Base-by-base conservation (phyloP, 2,329 filamentous ascomycete genomes). In the Neocucurbitaria cava region DNA sequence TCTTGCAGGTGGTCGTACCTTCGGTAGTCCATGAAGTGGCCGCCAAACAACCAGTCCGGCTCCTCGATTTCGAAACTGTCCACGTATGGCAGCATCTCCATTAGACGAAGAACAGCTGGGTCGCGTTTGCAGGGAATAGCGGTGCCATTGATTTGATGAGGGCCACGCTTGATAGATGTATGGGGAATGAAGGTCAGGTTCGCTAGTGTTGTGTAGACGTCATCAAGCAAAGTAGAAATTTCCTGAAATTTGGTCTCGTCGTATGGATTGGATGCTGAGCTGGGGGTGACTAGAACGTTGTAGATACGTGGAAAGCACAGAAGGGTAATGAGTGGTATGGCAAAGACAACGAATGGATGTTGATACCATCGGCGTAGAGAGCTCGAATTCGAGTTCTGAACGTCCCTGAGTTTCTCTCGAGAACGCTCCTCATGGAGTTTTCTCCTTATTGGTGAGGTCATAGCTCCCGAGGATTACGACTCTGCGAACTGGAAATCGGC, bases 21-120 rank as follows among this genome's bases (percentile, higher is more conserved):
- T n/a, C 52, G 46, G 31, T 58, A 62, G 41, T 60, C 54, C 30
- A 60, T 54, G 41, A 62, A 62, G 5, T 44, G 31, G 8, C 54
- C 55, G n/a, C 55, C 57, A 18, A 50, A 54, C 3, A 64, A n/a
- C 59, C 59, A 64, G 24, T 47, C 45, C 15, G 38, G 17, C 30
- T 52, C 38, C 2, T 51, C 20, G 11, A 58, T 35, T n/a, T 58
- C 24, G n/a, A 46, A 33, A 0, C 15, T 8, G 15, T 60, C 56
- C 5, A 64, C 56, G 23, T 64, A 63, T 2, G 59, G 62, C 30
- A 65, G 28, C 3, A 65, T 40, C 5, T 65, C 52, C 52, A 61
- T 56, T 2, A 65, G 43, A 10, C 56, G 57, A 28, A 62, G 41
- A 7, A 56, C 57, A 5, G 51, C 44, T 13, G 51, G 44, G 8